A percentile compares a stretch with the other conserved stretches of the same genome.
These are phyloP conservation scores for Ustulina deusta DNA, from an alignment of 2,329 filamentous ascomycete species.

Conservation along the genomic window DNA sequence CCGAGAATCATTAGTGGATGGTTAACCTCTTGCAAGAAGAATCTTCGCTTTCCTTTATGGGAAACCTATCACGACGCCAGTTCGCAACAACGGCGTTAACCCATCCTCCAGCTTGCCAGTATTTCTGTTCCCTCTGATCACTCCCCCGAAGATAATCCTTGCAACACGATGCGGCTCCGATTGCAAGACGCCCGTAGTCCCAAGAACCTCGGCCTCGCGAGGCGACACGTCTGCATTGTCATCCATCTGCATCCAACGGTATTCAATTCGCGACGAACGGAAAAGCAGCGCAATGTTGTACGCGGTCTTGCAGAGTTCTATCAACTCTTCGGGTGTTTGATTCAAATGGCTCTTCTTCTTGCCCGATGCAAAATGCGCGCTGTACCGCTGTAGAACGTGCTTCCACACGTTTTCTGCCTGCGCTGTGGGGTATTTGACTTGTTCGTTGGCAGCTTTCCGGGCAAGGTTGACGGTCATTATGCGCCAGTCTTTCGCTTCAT, in stretches of 20 bases:
- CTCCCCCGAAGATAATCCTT: background rate
- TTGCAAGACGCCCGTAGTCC: background rate
- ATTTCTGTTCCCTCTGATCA: background rate
- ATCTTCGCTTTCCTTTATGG: background rate
- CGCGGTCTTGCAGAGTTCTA: background rate
- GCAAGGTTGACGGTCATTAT: background rate
- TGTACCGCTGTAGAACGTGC: background rate
- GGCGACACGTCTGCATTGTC: background rate
- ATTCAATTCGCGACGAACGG: background rate
- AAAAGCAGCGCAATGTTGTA: background rate
- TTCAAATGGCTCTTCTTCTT: background rate
- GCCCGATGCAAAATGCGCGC: background rate
- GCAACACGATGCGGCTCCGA: background rate
- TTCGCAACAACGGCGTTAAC: background rate
- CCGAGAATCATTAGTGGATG: too few species aligned
- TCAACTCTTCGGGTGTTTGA: background rate
- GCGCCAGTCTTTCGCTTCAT: background rate
- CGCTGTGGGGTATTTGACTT: background rate
- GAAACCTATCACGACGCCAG: background rate
- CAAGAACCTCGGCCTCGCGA: background rate
- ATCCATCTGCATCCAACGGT: background rate
- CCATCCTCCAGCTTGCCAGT: background rate
- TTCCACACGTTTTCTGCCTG: background rate
- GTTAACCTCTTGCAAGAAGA: too few species aligned
- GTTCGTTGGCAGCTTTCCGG: background rate